Percentiles rank a stretch among this genome's conserved stretches.
Conservation (phyloP, 1,139 yeast species). For the Pichia sp. region DNA sequence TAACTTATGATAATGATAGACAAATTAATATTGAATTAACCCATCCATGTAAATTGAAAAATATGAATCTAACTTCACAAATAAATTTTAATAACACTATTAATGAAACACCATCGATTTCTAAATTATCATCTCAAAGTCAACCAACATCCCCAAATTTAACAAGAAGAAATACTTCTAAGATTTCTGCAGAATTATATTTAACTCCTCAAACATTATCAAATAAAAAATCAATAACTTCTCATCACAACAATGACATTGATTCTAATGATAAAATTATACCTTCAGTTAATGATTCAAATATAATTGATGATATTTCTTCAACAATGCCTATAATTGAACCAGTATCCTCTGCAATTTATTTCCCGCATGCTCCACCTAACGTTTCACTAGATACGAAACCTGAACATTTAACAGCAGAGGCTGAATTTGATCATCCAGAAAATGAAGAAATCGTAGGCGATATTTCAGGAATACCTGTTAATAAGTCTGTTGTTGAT, state of each 20-base stretch:
- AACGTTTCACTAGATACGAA: slow-evolving; percentile 9
- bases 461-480: background rate
- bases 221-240: background rate
- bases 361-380: slow-evolving; percentile 52
- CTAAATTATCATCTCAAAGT: background rate
- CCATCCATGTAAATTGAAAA: slow-evolving; percentile 4
- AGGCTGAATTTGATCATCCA: slow-evolving; percentile 29
- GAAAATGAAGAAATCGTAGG: slow-evolving; percentile 11
- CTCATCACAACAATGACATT: background rate
- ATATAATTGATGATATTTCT: background rate
- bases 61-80: background rate
- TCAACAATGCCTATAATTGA: slow-evolving; percentile 29
- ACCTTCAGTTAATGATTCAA: too few relatives aligned
- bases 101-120: background rate
- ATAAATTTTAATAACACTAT: background rate
- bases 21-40: background rate
- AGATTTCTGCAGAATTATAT: slow-evolving; percentile 2
- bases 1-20: slow-evolving; percentile 1
- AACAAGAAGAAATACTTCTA: background rate
- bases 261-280: background rate
- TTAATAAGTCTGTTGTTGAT: background rate
- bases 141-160: background rate
- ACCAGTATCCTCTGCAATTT: slow-evolving; percentile 62
- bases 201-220: background rate
- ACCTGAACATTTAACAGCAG: slow-evolving; percentile 31